A percentile compares a stretch with the other conserved stretches of the same genome.
phyloP scores from a whole-genome alignment of 768 basidiomycete species.

The Infundibulicybe gibba region DNA sequence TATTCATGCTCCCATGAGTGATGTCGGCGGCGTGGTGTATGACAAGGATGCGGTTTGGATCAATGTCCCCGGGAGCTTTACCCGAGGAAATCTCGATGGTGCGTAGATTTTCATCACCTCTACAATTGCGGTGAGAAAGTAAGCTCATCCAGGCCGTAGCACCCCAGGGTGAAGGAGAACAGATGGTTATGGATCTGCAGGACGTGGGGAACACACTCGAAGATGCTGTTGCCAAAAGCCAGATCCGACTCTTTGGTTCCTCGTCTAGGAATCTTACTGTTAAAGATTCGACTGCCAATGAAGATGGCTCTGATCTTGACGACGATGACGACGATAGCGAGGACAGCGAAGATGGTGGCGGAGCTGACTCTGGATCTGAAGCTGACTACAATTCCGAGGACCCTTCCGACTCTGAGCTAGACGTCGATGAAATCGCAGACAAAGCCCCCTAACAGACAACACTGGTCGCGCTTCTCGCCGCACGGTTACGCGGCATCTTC shows the following conservation, averaged over 20 bases:
- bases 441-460: slow-evolving; percentile 25
- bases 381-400: slow-evolving; percentile 7
- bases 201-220: slow-evolving; percentile 81
- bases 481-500: slow-evolving; percentile 36
- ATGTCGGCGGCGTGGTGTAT: slow-evolving; percentile 93
- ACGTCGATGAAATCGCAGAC: slow-evolving; percentile 12
- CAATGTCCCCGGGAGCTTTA: slow-evolving; percentile 95
- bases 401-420: slow-evolving; percentile 8
- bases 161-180: slow-evolving; percentile 88
- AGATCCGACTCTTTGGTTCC: slow-evolving; percentile 80
- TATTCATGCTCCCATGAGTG: slow-evolving; percentile 98
- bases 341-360: slow-evolving; percentile 8
- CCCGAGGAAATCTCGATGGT: slow-evolving; percentile 70
- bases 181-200: slow-evolving; percentile 97
- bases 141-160: slow-evolving; percentile 33
- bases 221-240: slow-evolving; percentile 74
- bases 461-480: slow-evolving; percentile 52
- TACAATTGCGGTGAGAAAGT: background rate
- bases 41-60: slow-evolving; percentile 99
- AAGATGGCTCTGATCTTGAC: slow-evolving; percentile 25
- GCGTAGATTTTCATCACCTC: slow-evolving; percentile 12
- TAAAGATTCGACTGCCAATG: slow-evolving; percentile 29
- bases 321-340: slow-evolving; percentile 23
- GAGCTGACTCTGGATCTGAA: slow-evolving; percentile 15
- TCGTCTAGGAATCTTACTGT: slow-evolving; percentile 70